Evolutionary conservation across 306 rosid genomes (phyloP).

Genomic region (Gastrolobium villosum): DNA sequence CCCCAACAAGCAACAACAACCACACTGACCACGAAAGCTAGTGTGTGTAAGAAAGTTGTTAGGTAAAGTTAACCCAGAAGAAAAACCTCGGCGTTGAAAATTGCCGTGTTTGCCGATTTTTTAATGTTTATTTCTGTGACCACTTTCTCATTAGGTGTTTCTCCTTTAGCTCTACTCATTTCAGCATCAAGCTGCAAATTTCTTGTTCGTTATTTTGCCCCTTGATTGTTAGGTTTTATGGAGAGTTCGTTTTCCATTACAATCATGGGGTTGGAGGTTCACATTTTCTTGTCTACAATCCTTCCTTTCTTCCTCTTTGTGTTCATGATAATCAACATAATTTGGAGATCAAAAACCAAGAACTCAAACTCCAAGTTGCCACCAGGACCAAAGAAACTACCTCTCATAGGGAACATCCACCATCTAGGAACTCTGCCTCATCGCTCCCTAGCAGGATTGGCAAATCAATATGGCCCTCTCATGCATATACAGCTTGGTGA

Average conservation of each 20-base stretch:
- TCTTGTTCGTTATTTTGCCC: not conserved
- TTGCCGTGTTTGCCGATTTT: not conserved
- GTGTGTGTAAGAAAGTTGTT: too few relatives aligned
- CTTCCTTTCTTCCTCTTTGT: slow-evolving; percentile 36
- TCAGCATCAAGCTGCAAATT: slow-evolving; percentile 9
- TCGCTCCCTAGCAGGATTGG: slow-evolving; percentile 6
- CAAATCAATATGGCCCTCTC: slow-evolving; percentile 42
- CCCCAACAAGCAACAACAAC: too few relatives aligned
- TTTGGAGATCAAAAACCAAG: slow-evolving; percentile 37
- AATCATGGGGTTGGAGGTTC: slow-evolving; percentile 24
- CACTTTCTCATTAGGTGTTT: not conserved
- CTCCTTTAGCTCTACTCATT: not conserved
- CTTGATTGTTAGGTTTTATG: too few relatives aligned
- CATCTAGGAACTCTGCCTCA: slow-evolving; percentile 43
- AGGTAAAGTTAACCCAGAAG: too few relatives aligned
- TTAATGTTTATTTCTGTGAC: slow-evolving; percentile 10
- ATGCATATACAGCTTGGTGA: slow-evolving; percentile 47
- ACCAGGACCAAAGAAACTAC: slow-evolving; percentile 48
- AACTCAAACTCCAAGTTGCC: slow-evolving; percentile 39
- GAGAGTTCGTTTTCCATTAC: too few relatives aligned
- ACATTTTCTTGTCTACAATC: not conserved
- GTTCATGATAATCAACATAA: not conserved
- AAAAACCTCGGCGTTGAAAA: too few relatives aligned
- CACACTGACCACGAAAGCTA: too few relatives aligned
- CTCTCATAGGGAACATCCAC: slow-evolving; percentile 49